Evolutionary conservation across 192 early-diverging fungal species (phyloP), one percentile per base, ranked within the genome.

Genomic region (Dimargaris cristalligena): DNA sequence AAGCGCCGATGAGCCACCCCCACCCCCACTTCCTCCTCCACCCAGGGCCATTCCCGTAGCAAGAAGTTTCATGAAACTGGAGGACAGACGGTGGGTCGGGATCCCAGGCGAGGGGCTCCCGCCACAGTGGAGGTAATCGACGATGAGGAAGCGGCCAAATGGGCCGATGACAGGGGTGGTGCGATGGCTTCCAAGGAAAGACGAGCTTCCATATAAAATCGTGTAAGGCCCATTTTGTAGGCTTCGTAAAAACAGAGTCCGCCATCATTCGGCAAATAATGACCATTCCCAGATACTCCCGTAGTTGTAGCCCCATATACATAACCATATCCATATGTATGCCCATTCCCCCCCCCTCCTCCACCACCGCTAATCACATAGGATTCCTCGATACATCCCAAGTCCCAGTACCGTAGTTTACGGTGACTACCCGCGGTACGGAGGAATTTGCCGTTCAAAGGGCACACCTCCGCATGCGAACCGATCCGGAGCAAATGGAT

Each of bases 331-430:
- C n/a, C n/a, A n/a, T n/a, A n/a, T n/a, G n/a, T n/a, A n/a, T n/a
- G n/a, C n/a, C n/a, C n/a, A 41, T 41, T 41, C 38, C 38, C 38
- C 16, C 18, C n/a, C 3, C 9, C 35, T 11, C n/a, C 34, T 3
- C 18, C 63, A 3, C 59, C 31, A 3, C 85, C 83, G 33, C 76
- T 75, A 33, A 94, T 71, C 2, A 92, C 74, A 65, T 78, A 83
- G 2, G 86, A 89, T 20, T 86, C 72, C 29, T 89, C 87, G 32
- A 87, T 65, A 23, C 68, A 65, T 8, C 67, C 70, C 23, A 74
- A 72, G 63, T 91, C 83, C 87, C 90, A 90, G 60, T 83, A 87
- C n/a, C 91, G 71, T 30, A 96, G 68, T 67, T 91, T 90, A 34
- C 87, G 78, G 71, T 95, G 91, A 4, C 79, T 81, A 4, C 90